These are phyloP conservation scores for Euphorbia celastroides DNA, from an alignment of 441 rosid genomes.

Conservation along the genomic window DNA sequence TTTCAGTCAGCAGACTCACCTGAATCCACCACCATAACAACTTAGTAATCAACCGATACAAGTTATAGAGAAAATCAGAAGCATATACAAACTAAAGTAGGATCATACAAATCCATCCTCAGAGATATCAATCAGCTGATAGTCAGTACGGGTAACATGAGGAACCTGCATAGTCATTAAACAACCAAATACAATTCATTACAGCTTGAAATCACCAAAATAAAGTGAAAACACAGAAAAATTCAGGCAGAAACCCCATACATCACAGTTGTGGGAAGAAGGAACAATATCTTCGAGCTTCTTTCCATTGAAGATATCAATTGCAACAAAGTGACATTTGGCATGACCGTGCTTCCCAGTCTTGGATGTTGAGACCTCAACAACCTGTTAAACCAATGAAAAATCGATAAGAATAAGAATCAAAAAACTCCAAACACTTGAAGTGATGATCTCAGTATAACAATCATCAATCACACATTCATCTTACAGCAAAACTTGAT, in stretches of 20 bases:
- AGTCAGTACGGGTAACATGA: conserved; percentile 82
- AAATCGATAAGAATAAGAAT: background rate
- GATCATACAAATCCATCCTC: conserved; percentile 83
- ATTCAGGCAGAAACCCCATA: conserved; percentile 15
- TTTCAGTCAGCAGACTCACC: conserved; percentile 85
- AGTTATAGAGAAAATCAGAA: background rate
- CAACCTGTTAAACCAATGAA: conserved; percentile 47
- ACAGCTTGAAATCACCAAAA: background rate
- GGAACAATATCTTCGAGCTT: conserved; percentile 97
- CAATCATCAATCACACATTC: background rate
- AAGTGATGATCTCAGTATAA: background rate
- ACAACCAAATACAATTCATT: background rate
- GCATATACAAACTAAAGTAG: background rate
- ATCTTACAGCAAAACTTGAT: no score
- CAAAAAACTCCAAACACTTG: background rate
- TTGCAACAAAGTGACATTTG: conserved; percentile 88
- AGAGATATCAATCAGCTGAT: conserved; percentile 91
- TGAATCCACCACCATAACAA: conserved; percentile 21
- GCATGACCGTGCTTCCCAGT: conserved; percentile 99
- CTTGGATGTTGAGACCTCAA: conserved; percentile 90
- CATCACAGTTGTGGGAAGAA: conserved; percentile 96
- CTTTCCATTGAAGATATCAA: conserved; percentile 87
- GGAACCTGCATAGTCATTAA: conserved; percentile 53
- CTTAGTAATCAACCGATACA: background rate
- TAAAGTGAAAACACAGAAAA: background rate